Conservation (phyloP, 108 stramenopile species). For the Cyclotella cryptica region DNA sequence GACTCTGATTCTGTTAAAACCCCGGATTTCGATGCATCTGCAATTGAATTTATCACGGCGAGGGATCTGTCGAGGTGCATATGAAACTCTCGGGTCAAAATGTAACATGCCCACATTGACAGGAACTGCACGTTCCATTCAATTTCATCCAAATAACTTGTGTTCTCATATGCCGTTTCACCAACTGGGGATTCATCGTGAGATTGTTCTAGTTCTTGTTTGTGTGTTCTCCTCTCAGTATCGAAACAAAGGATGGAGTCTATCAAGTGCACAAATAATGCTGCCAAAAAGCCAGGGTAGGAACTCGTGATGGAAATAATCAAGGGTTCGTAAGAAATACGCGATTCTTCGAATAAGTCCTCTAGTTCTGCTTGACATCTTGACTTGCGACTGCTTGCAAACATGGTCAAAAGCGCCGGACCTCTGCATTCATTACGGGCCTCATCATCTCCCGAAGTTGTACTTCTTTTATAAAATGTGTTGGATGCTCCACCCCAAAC, state of each 20-base stretch:
- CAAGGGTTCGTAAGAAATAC: slow-evolving; percentile 61
- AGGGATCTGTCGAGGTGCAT: slow-evolving; percentile 51
- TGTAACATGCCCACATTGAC: slow-evolving; percentile 41
- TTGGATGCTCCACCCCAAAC: slow-evolving; percentile 62
- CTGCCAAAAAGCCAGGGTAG: slow-evolving; percentile 75
- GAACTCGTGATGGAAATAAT: slow-evolving; percentile 48
- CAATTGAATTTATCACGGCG: slow-evolving; percentile 16
- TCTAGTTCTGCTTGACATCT: slow-evolving; percentile 27
- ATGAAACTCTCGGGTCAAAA: slow-evolving; percentile 37
- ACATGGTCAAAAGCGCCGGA: slow-evolving; percentile 30
- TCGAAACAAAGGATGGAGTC: slow-evolving; percentile 69
- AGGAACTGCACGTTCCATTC: slow-evolving; percentile 26
- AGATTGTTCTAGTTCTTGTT: not conserved
- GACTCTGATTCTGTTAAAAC: slow-evolving; percentile 4
- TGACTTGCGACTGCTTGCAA: slow-evolving; percentile 13
- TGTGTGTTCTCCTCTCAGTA: slow-evolving; percentile 3
- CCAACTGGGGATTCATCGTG: not conserved
- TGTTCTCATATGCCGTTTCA: not conserved
- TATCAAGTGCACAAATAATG: slow-evolving; percentile 69
- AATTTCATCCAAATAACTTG: slow-evolving; percentile 16
- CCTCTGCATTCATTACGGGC: not conserved
- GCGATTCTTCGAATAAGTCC: slow-evolving; percentile 48
- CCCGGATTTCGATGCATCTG: no score
- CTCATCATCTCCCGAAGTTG: slow-evolving; percentile 9
- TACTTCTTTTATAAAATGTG: slow-evolving; percentile 42